These are phyloP conservation scores for Trematosphaeria pertusa DNA, from an alignment of 2,329 filamentous ascomycete species.

Conservation along the genomic window DNA sequence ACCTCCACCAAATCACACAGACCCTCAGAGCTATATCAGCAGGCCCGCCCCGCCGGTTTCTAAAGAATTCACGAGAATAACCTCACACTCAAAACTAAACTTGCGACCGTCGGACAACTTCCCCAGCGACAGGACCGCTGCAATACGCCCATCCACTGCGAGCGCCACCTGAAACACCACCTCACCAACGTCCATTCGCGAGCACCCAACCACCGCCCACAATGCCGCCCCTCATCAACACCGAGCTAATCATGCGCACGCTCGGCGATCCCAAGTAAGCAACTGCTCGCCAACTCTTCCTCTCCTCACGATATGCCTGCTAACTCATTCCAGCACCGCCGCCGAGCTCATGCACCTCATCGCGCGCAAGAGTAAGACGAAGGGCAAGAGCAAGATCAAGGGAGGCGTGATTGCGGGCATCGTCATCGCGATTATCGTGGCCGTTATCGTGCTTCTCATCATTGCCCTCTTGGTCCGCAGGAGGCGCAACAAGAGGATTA, in stretches of 20 bases:
- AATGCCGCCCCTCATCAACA: neutral
- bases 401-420: slow-evolving; percentile 12
- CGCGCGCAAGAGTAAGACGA: slow-evolving; percentile 7
- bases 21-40: too few relatives aligned
- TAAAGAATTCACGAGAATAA: too few relatives aligned
- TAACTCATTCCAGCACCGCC: slow-evolving; percentile 2
- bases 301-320: neutral
- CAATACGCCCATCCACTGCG: too few relatives aligned
- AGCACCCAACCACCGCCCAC: neutral
- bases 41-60: too few relatives aligned
- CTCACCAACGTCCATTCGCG: too few relatives aligned
- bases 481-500: slow-evolving; percentile 5
- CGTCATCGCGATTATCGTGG: slow-evolving; percentile 10
- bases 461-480: slow-evolving; percentile 2
- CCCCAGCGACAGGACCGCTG: too few relatives aligned
- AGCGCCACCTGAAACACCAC: too few relatives aligned
- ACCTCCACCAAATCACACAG: too few relatives aligned
- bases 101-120: too few relatives aligned
- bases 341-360: slow-evolving; percentile 5
- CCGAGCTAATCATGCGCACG: neutral
- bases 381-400: slow-evolving; percentile 10
- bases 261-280: slow-evolving; percentile 6
- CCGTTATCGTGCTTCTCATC: slow-evolving; percentile 4
- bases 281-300: too few relatives aligned
- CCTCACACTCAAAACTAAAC: too few relatives aligned